Evolutionary conservation across 129 eudicot genomes (phyloP), one percentile per base, ranked within the genome.

Genomic region (Saussurea involucrata): DNA sequence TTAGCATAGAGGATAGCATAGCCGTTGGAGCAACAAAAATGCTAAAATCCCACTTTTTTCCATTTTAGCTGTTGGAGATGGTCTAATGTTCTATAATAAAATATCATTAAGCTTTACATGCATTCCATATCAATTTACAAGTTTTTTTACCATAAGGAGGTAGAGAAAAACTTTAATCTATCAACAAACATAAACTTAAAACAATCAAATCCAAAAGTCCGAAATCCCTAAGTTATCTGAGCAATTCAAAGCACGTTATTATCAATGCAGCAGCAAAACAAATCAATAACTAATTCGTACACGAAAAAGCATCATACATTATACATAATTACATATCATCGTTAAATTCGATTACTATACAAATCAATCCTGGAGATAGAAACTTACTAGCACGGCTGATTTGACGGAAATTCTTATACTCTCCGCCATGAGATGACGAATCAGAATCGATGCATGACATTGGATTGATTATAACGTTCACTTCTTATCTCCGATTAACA

Each of bases 371-470:
- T 6, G 64, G 68, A 42, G 17, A 55, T 44, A n/a, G 5, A 76
- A 44, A 83, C 89, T 80, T 87, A 93, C 98, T 79, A 55, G 85
- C 97, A 32, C 98, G 97, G 86, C 92, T 89, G 73, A 77, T 78
- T 82, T 88, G 95, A 22, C 96, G 92, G 86, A 94, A 91, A 65
- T 80, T 89, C 86, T 85, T 94, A 80, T 91, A 91, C 63, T 94
- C 98, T 32, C 88, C 94, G 58, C 91, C 87, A 9, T 85, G 84
- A 36, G 87, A 78, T 60, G 88, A 83, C n/a, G 84, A 21, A 6
- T 91, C 97, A 24, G 92, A 84, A 79, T 91, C 98, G 10, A 86
- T 84, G 73, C 81, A 63, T 21, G 98, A 88, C 95, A 89, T 80
- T 34, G 58, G 64, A 72, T n/a, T 80, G 53, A 71, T n/a, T 80